Conservation (phyloP, 1,139 yeast species). For the Fermentozyma sake region DNA sequence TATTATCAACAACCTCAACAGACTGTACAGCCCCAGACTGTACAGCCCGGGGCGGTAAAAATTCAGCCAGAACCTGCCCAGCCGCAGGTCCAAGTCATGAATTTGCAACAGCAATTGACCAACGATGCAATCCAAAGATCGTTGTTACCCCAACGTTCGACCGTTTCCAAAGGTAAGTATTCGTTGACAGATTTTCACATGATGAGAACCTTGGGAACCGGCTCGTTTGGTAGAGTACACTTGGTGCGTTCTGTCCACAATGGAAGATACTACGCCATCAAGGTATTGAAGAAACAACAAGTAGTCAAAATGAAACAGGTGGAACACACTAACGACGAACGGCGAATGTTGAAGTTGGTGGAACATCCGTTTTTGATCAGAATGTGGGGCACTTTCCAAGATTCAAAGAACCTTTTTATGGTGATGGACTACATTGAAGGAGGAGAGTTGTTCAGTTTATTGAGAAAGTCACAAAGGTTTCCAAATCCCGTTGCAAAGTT, state of each 20-base stretch:
- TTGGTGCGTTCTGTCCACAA: slow-evolving; percentile 55
- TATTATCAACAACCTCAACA: slow-evolving; percentile 7
- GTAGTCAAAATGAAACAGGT: slow-evolving; percentile 61
- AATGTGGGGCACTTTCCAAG: slow-evolving; percentile 67
- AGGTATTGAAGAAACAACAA: slow-evolving; percentile 53
- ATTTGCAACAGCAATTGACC: slow-evolving; percentile 8
- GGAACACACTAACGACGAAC: slow-evolving; percentile 60
- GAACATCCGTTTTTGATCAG: slow-evolving; percentile 58
- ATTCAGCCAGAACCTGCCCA: slow-evolving; percentile 6
- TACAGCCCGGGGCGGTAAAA: slow-evolving; percentile 3
- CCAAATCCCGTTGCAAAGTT: slow-evolving; percentile 63
- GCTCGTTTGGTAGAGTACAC: slow-evolving; percentile 62
- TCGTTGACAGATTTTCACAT: slow-evolving; percentile 49
- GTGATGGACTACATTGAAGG: slow-evolving; percentile 65
- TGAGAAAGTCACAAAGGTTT: slow-evolving; percentile 55
- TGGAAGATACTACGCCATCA: slow-evolving; percentile 57
- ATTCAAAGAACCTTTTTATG: slow-evolving; percentile 52
- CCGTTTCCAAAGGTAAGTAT: slow-evolving; percentile 53
- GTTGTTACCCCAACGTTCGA: slow-evolving; percentile 19
- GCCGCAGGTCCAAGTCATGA: slow-evolving; percentile 6
- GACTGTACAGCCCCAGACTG: slow-evolving; percentile 6
- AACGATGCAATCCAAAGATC: slow-evolving; percentile 18
- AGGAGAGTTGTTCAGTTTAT: slow-evolving; percentile 53
- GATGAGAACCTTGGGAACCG: slow-evolving; percentile 56
- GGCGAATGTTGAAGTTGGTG: slow-evolving; percentile 51